Percentiles rank a stretch among this genome's conserved stretches.
phyloP scores from a whole-genome alignment of 176 grass and related monocot genomes.

The Poa annua region DNA sequence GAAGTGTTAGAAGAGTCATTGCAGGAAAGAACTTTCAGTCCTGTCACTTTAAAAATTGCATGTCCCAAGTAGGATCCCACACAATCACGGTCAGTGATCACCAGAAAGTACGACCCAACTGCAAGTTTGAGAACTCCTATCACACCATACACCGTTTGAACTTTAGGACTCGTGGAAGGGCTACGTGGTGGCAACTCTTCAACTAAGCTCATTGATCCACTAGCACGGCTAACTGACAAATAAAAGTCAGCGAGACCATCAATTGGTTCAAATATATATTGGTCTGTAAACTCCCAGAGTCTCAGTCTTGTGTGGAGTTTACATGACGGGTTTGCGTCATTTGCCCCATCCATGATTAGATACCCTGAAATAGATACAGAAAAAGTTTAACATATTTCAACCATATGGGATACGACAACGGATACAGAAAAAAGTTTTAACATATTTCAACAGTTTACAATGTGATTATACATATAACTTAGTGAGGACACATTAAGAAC shows the following conservation, averaged over 20 bases:
- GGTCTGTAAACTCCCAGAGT: conserved; percentile 80
- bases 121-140: conserved; percentile 93
- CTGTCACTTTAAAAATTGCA: conserved; percentile 85
- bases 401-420: neutral
- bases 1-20: conserved; percentile 71
- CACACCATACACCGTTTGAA: conserved; percentile 73
- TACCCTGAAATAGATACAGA: conserved; percentile 41
- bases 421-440: neutral
- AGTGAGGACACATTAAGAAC: neutral
- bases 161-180: conserved; percentile 52
- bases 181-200: conserved; percentile 64
- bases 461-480: neutral
- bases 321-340: conserved; percentile 36
- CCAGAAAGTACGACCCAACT: conserved; percentile 88
- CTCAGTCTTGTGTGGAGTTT: conserved; percentile 82
- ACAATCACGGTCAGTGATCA: conserved; percentile 80
- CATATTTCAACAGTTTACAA: neutral
- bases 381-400: conserved; percentile 6
- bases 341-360: conserved; percentile 47
- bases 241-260: conserved; percentile 82
- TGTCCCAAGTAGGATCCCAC: conserved; percentile 89
- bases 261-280: conserved; percentile 86
- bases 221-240: conserved; percentile 68
- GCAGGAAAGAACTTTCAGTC: conserved; percentile 81
- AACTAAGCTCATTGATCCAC: conserved; percentile 81